Evolutionary conservation across 352 stramenopile genomes (phyloP).

Genomic region (Ophiocytium majus): DNA sequence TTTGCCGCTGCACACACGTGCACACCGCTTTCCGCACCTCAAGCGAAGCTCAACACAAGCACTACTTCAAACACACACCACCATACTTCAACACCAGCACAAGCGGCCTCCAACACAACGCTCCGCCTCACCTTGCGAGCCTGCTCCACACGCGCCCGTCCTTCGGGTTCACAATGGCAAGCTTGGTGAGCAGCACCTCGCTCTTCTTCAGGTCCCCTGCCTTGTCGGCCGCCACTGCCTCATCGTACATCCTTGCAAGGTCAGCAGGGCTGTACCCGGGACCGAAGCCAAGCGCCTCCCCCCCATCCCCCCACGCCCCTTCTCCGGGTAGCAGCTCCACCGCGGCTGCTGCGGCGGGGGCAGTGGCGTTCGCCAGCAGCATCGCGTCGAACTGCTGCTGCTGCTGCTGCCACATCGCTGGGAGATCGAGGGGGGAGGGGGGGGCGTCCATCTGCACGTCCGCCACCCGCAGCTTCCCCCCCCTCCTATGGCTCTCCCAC

Average conservation of each 20-base stretch:
- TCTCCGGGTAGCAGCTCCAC: background rate
- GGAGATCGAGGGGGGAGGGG: background rate
- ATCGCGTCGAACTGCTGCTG: background rate
- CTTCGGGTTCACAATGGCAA: constrained; percentile 11
- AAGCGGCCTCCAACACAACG: too few relatives aligned
- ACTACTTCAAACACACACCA: too few relatives aligned
- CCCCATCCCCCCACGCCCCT: background rate
- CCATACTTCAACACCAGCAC: too few relatives aligned
- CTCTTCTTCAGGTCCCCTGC: constrained; percentile 1
- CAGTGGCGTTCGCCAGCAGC: background rate
- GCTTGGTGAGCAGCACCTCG: constrained; percentile 10
- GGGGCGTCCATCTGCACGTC: background rate
- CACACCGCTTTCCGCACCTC: too few relatives aligned
- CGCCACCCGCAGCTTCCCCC: background rate
- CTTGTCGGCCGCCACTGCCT: constrained; percentile 11
- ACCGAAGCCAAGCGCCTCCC: background rate
- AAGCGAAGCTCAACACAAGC: too few relatives aligned
- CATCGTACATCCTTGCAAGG: background rate
- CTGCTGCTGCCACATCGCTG: background rate
- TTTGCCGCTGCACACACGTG: too few relatives aligned
- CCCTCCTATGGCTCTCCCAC: background rate
- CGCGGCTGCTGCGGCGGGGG: too few relatives aligned
- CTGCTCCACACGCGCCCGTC: constrained; percentile 16
- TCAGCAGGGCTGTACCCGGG: background rate
- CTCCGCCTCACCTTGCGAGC: background rate